Percentiles rank a stretch among this genome's conserved stretches.
phyloP scores from a whole-genome alignment of 2,329 filamentous ascomycete genomes.

The Aspergillus terreus region DNA sequence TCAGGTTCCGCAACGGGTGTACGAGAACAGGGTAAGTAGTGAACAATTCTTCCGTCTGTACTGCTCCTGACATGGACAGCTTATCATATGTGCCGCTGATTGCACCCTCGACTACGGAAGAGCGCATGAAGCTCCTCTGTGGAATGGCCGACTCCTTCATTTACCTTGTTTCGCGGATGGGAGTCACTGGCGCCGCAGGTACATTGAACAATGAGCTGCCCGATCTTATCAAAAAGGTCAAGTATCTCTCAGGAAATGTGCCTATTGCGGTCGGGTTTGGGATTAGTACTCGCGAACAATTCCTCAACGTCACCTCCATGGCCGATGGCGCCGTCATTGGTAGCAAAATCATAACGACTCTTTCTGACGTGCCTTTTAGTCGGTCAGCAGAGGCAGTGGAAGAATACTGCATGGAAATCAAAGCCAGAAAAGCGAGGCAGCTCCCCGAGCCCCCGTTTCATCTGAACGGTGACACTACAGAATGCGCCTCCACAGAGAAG shows the following conservation, averaged over 20 bases:
- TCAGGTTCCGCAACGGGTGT: constrained; percentile 84
- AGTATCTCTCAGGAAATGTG: constrained; percentile 80
- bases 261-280: constrained; percentile 90
- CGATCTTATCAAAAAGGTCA: constrained; percentile 73
- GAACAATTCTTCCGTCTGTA: background rate
- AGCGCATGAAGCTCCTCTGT: constrained; percentile 88
- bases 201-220: constrained; percentile 76
- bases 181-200: constrained; percentile 82
- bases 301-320: constrained; percentile 71
- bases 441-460: constrained; percentile 21
- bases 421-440: background rate
- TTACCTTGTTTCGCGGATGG: constrained; percentile 93
- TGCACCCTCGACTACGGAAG: constrained; percentile 82
- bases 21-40: constrained; percentile 63
- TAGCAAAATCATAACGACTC: constrained; percentile 79
- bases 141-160: constrained; percentile 94
- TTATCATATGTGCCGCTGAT: constrained; percentile 92
- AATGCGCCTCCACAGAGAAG: no score
- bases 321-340: constrained; percentile 93
- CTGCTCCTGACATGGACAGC: constrained; percentile 34
- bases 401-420: background rate
- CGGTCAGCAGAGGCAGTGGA: constrained; percentile 8
- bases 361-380: constrained; percentile 62
- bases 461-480: no score
- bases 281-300: constrained; percentile 89